Conservation (phyloP, 2,329 filamentous ascomycete species). For the Sclerotinia minor region DNA sequence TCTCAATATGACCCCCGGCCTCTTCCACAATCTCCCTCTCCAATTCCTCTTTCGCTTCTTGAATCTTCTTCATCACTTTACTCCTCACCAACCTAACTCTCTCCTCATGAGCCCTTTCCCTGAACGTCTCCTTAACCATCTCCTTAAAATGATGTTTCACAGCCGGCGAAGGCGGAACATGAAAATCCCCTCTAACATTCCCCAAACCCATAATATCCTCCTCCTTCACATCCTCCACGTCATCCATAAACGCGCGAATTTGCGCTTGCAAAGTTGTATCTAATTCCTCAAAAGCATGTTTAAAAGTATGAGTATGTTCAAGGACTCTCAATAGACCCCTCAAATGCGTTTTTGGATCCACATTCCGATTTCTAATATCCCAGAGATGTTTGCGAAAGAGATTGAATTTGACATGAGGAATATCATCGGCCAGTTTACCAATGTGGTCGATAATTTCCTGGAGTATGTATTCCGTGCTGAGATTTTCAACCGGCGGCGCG, state of each 20-base stretch:
- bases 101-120: not conserved
- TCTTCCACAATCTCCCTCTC: conserved; percentile 11
- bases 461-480: conserved; percentile 39
- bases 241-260: conserved; percentile 41
- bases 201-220: conserved; percentile 34
- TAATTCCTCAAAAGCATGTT: conserved; percentile 38
- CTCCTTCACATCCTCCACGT: conserved; percentile 28
- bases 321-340: conserved; percentile 42
- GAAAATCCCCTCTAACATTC: conserved; percentile 33
- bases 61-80: conserved; percentile 26
- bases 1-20: conserved; percentile 1
- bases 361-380: conserved; percentile 37
- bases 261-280: conserved; percentile 38
- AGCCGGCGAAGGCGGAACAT: conserved; percentile 40
- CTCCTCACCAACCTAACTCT: not conserved
- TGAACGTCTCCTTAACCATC: conserved; percentile 19
- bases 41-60: conserved; percentile 11
- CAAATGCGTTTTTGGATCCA: conserved; percentile 40
- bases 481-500: conserved; percentile 32
- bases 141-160: conserved; percentile 42
- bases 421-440: conserved; percentile 33
- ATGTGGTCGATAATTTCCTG: conserved; percentile 43
- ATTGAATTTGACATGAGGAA: conserved; percentile 37
- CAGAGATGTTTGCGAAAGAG: conserved; percentile 40
- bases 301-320: conserved; percentile 38